Evolutionary conservation across 1,284 basidiomycete species (phyloP).

Genomic region (Cryptococcus sp.): DNA sequence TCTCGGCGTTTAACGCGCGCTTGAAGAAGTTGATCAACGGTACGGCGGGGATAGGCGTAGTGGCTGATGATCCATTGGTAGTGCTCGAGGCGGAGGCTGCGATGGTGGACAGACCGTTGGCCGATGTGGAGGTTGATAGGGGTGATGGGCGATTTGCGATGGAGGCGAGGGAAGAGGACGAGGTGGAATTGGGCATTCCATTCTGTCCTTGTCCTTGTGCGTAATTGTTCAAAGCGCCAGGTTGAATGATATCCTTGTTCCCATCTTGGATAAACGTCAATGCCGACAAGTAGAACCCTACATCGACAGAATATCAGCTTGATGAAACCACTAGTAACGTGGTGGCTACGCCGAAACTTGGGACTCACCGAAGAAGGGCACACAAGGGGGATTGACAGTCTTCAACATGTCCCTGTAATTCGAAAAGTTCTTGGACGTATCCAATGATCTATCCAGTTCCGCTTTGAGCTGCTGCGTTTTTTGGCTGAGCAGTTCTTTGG

Average conservation of each 20-base stretch:
- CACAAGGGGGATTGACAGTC: conserved; percentile 86
- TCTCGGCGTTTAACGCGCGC: conserved; percentile 87
- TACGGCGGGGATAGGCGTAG: conserved; percentile 10
- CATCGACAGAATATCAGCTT: neutral
- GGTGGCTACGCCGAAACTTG: no score
- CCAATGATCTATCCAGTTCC: conserved; percentile 79
- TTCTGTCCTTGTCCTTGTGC: neutral
- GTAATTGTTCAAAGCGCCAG: conserved; percentile 2
- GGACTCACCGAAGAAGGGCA: conserved; percentile 88
- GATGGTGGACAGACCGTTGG: conserved; percentile 10
- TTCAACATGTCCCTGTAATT: conserved; percentile 86
- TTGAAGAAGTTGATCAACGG: conserved; percentile 92
- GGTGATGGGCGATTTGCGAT: conserved; percentile 4
- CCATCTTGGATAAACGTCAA: conserved; percentile 98
- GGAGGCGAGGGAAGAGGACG: conserved; percentile 21
- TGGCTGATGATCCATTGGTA: neutral
- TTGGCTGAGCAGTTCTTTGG: conserved; percentile 63
- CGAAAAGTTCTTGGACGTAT: conserved; percentile 88
- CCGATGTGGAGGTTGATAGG: conserved; percentile 6
- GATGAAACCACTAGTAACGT: neutral
- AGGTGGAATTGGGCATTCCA: conserved; percentile 28
- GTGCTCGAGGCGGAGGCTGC: conserved; percentile 6
- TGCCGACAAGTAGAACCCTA: conserved; percentile 92
- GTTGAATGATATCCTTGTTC: conserved; percentile 68
- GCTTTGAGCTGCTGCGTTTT: conserved; percentile 54